Evolutionary conservation across 805 yeast genomes (phyloP), one percentile per base, ranked within the genome.

Genomic region (Cyberlindnera xylosilytica): DNA sequence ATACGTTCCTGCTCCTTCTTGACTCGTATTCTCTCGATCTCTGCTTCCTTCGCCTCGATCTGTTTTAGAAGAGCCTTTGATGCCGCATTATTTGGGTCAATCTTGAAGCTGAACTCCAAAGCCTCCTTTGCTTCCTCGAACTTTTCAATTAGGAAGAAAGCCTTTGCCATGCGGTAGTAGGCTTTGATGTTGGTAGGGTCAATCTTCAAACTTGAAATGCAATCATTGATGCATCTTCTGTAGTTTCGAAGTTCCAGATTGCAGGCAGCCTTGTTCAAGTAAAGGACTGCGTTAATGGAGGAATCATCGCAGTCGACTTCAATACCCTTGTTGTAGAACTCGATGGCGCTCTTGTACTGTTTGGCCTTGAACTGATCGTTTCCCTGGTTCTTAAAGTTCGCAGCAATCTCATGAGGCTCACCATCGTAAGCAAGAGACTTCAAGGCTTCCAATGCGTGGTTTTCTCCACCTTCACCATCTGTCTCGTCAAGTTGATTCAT

Each of bases 401-500:
- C 72, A 4, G 97, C 97, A 27, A 89, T 70, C 57, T 93, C 99
- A 55, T 84, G 81, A 0, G 97, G 97, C 49, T 88, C 96, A 34
- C 98, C 99, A 38, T 93, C 99, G 58, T 87, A 89, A 0, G 95
- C 96, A 52, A 93, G 69, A 5, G 96, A 91, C 58, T 83, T 83
- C 44, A 93, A 71, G 0, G 99, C 99, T 58, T 91, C 98, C 15
- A 93, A 65, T 39, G 79, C 82, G 4, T 71, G 58, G 56, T 86
- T 87, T 34, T 80, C 83, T 24, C 89, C 91, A 35, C 86, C 87
- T 4, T 74, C 81, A 13, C 86, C 89, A 52, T 85, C 88, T 3
- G 80, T 76, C 23, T 78, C 86, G 54, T 85, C 95, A 15, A 88
- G 65, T 52, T 83, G 75, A 13, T 89, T 89, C 99, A 93, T 93